These are phyloP conservation scores for Aspergillus fischeri DNA, from an alignment of 2,329 filamentous ascomycete species.

Conservation along the genomic window DNA sequence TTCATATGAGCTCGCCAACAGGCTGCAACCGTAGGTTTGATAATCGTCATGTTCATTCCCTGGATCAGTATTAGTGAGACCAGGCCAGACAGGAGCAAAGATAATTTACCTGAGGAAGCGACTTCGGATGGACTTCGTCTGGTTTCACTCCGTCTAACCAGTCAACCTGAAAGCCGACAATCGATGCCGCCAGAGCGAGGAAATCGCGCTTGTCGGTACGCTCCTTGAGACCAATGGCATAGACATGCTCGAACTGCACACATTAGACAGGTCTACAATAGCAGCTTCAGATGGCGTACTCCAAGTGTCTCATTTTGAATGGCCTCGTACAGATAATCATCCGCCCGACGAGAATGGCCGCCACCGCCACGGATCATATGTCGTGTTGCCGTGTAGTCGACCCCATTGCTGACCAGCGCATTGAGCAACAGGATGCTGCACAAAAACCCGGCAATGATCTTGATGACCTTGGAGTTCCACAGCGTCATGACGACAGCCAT, in stretches of 20 bases:
- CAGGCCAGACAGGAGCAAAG: not conserved
- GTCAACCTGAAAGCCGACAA: slow-evolving; percentile 43
- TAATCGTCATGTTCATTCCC: slow-evolving; percentile 10
- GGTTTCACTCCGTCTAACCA: slow-evolving; percentile 44
- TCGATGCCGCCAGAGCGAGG: slow-evolving; percentile 40
- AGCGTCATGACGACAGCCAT: slow-evolving; percentile 7
- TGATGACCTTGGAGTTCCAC: slow-evolving; percentile 2
- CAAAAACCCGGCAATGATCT: slow-evolving; percentile 1
- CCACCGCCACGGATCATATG: slow-evolving; percentile 3
- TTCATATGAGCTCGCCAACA: slow-evolving; percentile 42
- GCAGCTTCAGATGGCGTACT: slow-evolving; percentile 9
- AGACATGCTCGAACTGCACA: slow-evolving; percentile 42
- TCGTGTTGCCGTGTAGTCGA: slow-evolving; percentile 2
- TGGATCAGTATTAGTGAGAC: slow-evolving; percentile 5
- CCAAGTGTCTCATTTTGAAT: slow-evolving; percentile 27
- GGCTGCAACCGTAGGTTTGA: slow-evolving; percentile 34
- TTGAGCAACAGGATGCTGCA: not conserved
- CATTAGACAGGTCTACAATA: not conserved
- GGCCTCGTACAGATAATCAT: slow-evolving; percentile 15
- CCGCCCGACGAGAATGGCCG: slow-evolving; percentile 3
- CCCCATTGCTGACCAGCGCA: not conserved
- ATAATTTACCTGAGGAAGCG: slow-evolving; percentile 34
- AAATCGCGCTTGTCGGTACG: slow-evolving; percentile 50
- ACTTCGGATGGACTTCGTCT: slow-evolving; percentile 40
- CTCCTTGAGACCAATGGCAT: slow-evolving; percentile 45